These are phyloP conservation scores for Lactuca sativa DNA, from an alignment of 129 eudicot genomes.

Conservation along the genomic window DNA sequence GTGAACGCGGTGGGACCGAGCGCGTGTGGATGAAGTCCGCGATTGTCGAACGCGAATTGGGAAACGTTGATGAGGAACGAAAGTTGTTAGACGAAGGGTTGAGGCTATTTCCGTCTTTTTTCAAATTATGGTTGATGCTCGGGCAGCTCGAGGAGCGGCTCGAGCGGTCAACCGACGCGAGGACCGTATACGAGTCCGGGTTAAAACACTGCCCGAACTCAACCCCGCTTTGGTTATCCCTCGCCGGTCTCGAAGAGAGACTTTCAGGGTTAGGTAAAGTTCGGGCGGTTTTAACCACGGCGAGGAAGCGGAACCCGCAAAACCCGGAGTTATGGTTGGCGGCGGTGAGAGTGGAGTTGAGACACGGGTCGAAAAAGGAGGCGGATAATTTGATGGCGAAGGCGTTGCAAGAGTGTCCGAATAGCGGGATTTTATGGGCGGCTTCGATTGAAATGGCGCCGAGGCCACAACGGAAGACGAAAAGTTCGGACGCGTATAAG, in stretches of 20 bases:
- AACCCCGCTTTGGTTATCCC: conserved; percentile 89
- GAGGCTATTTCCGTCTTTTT: conserved; percentile 66
- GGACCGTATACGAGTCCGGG: conserved; percentile 64
- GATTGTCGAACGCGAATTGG: conserved; percentile 83
- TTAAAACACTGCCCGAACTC: conserved; percentile 67
- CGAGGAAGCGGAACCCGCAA: conserved; percentile 84
- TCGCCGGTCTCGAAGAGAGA: conserved; percentile 77
- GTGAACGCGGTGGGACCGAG: conserved; percentile 86
- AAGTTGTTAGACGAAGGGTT: conserved; percentile 78
- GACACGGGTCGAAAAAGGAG: conserved; percentile 82
- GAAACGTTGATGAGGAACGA: conserved; percentile 68
- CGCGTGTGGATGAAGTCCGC: conserved; percentile 99
- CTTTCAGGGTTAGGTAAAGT: conserved; percentile 76
- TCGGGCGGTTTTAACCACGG: conserved; percentile 84
- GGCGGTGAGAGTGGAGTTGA: conserved; percentile 70
- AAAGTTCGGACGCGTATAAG: conserved; percentile 67
- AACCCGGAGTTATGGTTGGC: conserved; percentile 94
- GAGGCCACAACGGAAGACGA: conserved; percentile 70
- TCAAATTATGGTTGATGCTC: conserved; percentile 86
- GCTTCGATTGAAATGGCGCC: conserved; percentile 88
- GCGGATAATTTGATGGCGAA: conserved; percentile 86
- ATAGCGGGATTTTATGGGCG: conserved; percentile 90
- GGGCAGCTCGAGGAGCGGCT: conserved; percentile 91
- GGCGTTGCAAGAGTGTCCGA: conserved; percentile 88
- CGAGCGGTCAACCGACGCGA: conserved; percentile 47